Conservation (phyloP, 345 rosid species). For the Sisymbrium altissimum region DNA sequence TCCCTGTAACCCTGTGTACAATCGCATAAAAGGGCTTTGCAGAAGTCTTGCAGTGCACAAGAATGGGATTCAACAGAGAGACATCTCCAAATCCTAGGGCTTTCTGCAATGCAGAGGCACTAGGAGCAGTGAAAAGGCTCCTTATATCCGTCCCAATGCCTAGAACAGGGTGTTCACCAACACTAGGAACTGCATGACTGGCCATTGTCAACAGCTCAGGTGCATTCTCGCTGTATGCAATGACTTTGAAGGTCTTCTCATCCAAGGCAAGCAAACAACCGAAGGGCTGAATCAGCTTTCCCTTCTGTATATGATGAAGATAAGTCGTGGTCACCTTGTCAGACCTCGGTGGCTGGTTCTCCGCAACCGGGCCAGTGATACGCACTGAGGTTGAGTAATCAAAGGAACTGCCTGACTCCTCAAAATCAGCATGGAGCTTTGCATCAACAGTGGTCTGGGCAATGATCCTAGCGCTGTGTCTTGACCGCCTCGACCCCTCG, state of each 20-base stretch:
- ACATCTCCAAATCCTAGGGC: constrained; percentile 89
- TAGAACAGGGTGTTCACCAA: constrained; percentile 76
- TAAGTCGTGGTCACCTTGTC: constrained; percentile 85
- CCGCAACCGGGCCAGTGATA: constrained; percentile 38
- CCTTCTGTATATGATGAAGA: constrained; percentile 95
- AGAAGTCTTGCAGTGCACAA: constrained; percentile 92
- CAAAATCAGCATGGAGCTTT: constrained; percentile 84
- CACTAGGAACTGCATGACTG: constrained; percentile 90
- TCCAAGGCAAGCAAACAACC: constrained; percentile 95
- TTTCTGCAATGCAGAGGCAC: constrained; percentile 82
- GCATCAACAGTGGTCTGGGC: constrained; percentile 96
- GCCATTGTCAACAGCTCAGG: constrained; percentile 86
- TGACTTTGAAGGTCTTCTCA: constrained; percentile 78
- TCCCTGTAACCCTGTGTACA: constrained; percentile 81
- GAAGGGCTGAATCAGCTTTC: constrained; percentile 90
- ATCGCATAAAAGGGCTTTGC: constrained; percentile 96
- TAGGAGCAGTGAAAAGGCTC: constrained; percentile 78
- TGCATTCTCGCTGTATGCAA: constrained; percentile 94
- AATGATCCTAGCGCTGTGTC: constrained; percentile 75
- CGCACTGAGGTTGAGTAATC: constrained; percentile 87
- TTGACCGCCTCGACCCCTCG: constrained; percentile 63
- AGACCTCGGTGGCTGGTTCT: constrained; percentile 65
- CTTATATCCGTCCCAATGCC: constrained; percentile 73
- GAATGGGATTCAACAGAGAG: constrained; percentile 83
- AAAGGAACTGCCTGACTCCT: constrained; percentile 85